Evolutionary conservation across 2,329 filamentous ascomycete species (phyloP).

Genomic region (Colletotrichum sublineola): DNA sequence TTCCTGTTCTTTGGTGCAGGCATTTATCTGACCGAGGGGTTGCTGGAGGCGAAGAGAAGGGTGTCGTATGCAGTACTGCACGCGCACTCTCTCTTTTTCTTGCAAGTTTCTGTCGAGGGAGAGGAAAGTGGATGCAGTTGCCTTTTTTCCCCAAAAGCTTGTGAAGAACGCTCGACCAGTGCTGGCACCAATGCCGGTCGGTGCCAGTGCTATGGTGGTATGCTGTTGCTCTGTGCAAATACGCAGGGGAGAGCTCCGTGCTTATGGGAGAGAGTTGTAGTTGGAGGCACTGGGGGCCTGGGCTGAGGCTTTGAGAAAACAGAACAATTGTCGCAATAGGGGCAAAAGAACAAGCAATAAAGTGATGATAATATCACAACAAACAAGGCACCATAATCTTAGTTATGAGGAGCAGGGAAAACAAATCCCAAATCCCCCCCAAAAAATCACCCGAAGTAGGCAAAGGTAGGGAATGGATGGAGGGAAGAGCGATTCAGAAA

Average conservation of each 20-base stretch:
- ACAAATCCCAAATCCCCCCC: neutral
- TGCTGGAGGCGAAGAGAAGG: conserved; percentile 9
- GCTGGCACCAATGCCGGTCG: neutral
- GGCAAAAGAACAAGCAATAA: neutral
- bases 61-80: neutral
- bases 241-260: neutral
- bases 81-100: neutral
- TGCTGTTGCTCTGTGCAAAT: neutral
- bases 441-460: neutral
- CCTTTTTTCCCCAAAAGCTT: neutral
- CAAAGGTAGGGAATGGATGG: neutral
- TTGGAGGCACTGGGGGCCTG: neutral
- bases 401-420: neutral
- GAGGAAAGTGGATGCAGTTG: neutral
- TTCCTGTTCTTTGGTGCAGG: conserved; percentile 88
- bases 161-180: neutral
- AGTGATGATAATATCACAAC: neutral
- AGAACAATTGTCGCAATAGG: too few relatives aligned
- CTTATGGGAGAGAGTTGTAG: neutral
- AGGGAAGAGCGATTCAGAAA: neutral
- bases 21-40: conserved; percentile 59
- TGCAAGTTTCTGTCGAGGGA: neutral
- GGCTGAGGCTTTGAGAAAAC: too few relatives aligned
- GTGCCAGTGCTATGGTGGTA: neutral
- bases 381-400: neutral